Evolutionary conservation across 2,329 filamentous ascomycete species (phyloP).

Genomic region (Aspergillus eucalypticola): DNA sequence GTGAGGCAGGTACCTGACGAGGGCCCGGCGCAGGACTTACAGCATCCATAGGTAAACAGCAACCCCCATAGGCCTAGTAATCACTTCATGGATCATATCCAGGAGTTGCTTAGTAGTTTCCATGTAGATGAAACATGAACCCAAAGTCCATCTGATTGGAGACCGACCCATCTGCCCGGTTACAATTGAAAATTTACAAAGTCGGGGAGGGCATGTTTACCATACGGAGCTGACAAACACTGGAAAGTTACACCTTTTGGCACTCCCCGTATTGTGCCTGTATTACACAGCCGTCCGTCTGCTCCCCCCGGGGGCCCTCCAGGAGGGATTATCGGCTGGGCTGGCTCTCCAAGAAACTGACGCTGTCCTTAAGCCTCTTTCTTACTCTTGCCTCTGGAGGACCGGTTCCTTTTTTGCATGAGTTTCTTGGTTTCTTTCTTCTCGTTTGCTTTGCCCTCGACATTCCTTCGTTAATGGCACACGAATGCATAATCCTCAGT

Average conservation of each 20-base stretch:
- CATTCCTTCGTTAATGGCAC: constrained; percentile 20
- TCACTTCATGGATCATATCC: not conserved
- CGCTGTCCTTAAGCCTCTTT: constrained; percentile 10
- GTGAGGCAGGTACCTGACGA: not conserved
- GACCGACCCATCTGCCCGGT: not conserved
- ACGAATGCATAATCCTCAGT: constrained; percentile 19
- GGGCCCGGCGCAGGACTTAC: not conserved
- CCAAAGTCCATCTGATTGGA: not conserved
- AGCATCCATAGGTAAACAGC: not conserved
- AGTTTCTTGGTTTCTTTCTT: constrained; percentile 13
- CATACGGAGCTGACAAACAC: not conserved
- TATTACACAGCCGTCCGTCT: not conserved
- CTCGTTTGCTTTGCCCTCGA: constrained; percentile 10
- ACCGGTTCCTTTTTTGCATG: constrained; percentile 11
- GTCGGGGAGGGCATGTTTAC: not conserved
- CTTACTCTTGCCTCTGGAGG: constrained; percentile 6
- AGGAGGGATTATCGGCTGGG: constrained; percentile 5
- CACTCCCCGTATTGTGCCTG: not conserved
- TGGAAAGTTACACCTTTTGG: not conserved
- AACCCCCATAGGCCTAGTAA: too few relatives aligned
- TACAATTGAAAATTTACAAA: not conserved
- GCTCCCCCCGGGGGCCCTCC: not conserved
- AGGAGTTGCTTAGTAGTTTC: not conserved
- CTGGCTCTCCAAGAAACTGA: constrained; percentile 2
- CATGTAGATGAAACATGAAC: constrained; percentile 1